A percentile compares a stretch with the other conserved stretches of the same genome.
Conservation (phyloP, 108 stramenopile genomes). For the Nitzschia sp. region DNA sequence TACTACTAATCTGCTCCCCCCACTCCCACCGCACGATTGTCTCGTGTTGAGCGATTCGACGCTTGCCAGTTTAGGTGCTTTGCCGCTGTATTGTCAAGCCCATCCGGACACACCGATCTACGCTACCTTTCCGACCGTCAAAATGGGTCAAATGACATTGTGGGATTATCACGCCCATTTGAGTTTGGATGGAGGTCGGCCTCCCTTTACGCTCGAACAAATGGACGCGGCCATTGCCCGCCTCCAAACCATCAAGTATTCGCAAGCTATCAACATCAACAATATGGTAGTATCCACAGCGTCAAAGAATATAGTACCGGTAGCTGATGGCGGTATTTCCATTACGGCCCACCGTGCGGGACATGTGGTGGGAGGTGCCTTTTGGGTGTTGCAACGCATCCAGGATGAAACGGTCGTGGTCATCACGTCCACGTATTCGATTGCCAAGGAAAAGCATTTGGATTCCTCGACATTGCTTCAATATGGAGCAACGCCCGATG, state of each 20-base stretch:
- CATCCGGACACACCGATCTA: constrained; percentile 58
- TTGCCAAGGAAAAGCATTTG: constrained; percentile 84
- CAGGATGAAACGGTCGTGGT: constrained; percentile 83
- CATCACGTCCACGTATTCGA: constrained; percentile 67
- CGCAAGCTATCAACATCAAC: constrained; percentile 70
- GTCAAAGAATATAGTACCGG: too few relatives aligned
- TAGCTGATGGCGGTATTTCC: constrained; percentile 24
- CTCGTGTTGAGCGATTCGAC: constrained; percentile 76
- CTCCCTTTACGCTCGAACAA: constrained; percentile 84
- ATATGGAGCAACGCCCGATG: constrained; percentile 80
- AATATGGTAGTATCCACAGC: too few relatives aligned
- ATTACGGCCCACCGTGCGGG: constrained; percentile 85
- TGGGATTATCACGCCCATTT: constrained; percentile 89
- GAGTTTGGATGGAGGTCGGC: constrained; percentile 68
- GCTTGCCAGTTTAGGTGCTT: constrained; percentile 49
- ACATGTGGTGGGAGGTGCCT: constrained; percentile 89
- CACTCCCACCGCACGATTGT: constrained; percentile 64
- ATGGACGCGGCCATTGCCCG: constrained; percentile 79
- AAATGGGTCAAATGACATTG: constrained; percentile 97
- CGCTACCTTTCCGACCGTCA: constrained; percentile 92
- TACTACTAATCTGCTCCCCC: constrained; percentile 4
- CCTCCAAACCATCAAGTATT: constrained; percentile 86
- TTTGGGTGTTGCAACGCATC: constrained; percentile 61
- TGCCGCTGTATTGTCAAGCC: constrained; percentile 48
- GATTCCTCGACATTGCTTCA: constrained; percentile 72